phyloP scores from a whole-genome alignment of 305 asterid species.

The Andrographis paniculata region DNA sequence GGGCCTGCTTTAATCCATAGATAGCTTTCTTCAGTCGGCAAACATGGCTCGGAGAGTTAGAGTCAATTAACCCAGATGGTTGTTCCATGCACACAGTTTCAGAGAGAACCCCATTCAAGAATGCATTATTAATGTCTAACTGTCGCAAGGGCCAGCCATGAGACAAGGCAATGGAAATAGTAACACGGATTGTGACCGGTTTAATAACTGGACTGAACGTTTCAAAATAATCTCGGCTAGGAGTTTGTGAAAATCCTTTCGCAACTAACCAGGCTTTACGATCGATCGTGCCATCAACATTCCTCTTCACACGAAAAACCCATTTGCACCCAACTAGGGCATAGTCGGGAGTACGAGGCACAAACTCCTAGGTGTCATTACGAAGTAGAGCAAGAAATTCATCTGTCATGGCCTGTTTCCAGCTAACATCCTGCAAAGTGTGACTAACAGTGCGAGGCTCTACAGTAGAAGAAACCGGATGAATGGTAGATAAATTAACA shows the following conservation, averaged over 20 bases:
- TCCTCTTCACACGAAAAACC: neutral
- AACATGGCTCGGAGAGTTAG: neutral
- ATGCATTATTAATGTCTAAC: slow-evolving; percentile 1
- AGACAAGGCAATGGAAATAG: neutral
- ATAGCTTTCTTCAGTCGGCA: neutral
- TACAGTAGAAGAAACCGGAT: neutral
- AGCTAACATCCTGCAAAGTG: neutral
- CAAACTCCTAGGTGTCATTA: neutral
- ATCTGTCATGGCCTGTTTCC: slow-evolving; percentile 1
- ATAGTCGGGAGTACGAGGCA: neutral
- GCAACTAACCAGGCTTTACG: slow-evolving; percentile 3
- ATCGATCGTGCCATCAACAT: neutral
- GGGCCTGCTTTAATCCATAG: neutral
- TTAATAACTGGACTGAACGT: slow-evolving; percentile 4
- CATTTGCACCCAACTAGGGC: neutral
- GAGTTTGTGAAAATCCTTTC: neutral
- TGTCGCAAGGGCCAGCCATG: neutral
- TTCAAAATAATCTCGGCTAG: neutral
- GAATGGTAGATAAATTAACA: neutral
- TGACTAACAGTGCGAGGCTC: neutral
- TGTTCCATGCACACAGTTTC: neutral
- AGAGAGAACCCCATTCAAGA: neutral
- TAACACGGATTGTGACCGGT: slow-evolving; percentile 1
- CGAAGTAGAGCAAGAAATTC: neutral
- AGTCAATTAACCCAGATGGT: neutral